Percentiles rank a stretch among this genome's conserved stretches.
Conservation (phyloP, 2,329 filamentous ascomycete genomes). For the Hypoxylon sp. region DNA sequence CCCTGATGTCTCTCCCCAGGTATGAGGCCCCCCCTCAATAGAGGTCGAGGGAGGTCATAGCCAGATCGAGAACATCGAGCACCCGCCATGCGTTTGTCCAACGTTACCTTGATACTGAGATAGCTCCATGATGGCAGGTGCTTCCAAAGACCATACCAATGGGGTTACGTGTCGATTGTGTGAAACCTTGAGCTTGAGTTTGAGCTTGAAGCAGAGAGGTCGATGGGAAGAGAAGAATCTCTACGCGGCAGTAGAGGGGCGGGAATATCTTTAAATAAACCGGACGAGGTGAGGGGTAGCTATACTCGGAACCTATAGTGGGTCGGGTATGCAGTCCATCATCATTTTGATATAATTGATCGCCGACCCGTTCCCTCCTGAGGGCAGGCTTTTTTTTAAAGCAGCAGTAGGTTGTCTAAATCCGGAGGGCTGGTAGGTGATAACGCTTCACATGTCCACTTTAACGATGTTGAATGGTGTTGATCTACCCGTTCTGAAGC, state of each 20-base stretch:
- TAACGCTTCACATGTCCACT: not conserved
- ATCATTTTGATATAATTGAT: slow-evolving; percentile 42
- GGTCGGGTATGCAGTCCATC: slow-evolving; percentile 34
- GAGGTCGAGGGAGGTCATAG: slow-evolving; percentile 14
- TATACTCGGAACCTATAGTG: slow-evolving; percentile 24
- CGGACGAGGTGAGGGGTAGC: slow-evolving; percentile 37
- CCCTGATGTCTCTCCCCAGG: slow-evolving; percentile 39
- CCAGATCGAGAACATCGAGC: slow-evolving; percentile 55
- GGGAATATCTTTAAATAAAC: slow-evolving; percentile 26
- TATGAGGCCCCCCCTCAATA: slow-evolving; percentile 31
- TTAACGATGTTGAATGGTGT: not conserved
- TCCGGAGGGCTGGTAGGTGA: not conserved
- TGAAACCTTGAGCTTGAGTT: slow-evolving; percentile 4
- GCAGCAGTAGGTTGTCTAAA: not conserved
- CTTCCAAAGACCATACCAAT: slow-evolving; percentile 43
- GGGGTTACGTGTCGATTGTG: slow-evolving; percentile 17
- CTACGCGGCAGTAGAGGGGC: not conserved
- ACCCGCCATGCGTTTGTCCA: slow-evolving; percentile 58
- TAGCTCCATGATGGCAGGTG: slow-evolving; percentile 53
- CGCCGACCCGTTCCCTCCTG: slow-evolving; percentile 14
- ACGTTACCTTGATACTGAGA: slow-evolving; percentile 61
- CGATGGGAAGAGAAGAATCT: not conserved
- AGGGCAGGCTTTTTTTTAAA: slow-evolving; percentile 2
- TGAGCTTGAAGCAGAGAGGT: slow-evolving; percentile 4
- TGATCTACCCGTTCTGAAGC: slow-evolving; percentile 5